phyloP scores from a whole-genome alignment of 2,329 filamentous ascomycete species.

The Phyllachora maydis region DNA sequence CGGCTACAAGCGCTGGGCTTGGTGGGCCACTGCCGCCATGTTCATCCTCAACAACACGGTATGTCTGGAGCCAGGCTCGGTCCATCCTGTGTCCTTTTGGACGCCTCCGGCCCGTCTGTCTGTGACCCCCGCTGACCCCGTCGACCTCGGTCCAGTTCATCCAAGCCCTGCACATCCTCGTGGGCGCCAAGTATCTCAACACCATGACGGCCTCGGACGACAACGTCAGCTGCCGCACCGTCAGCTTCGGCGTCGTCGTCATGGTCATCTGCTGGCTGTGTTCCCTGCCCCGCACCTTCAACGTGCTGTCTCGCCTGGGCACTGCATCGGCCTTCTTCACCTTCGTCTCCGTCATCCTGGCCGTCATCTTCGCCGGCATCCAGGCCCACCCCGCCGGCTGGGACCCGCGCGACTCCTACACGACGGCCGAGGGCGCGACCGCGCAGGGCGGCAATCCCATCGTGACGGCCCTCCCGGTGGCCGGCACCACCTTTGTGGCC shows the following conservation, averaged over 20 bases:
- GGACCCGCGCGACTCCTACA: slow-evolving; percentile 21
- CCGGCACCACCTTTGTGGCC: slow-evolving; percentile 57
- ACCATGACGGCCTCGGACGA: slow-evolving; percentile 56
- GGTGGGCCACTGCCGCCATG: slow-evolving; percentile 57
- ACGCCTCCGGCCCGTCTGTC: background rate
- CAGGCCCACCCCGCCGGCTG: slow-evolving; percentile 55
- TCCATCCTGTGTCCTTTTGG: too few species aligned
- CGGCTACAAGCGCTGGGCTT: slow-evolving; percentile 58
- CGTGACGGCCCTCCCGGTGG: slow-evolving; percentile 45
- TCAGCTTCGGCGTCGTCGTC: slow-evolving; percentile 58
- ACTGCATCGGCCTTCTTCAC: slow-evolving; percentile 71
- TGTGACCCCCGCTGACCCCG: background rate
- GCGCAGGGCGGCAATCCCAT: slow-evolving; percentile 35
- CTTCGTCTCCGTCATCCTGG: slow-evolving; percentile 71
- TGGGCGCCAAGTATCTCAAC: slow-evolving; percentile 74
- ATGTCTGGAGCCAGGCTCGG: too few species aligned
- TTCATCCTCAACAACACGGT: slow-evolving; percentile 79
- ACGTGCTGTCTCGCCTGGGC: slow-evolving; percentile 57
- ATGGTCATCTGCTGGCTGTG: slow-evolving; percentile 56
- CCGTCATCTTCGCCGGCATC: slow-evolving; percentile 62
- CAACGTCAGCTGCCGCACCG: slow-evolving; percentile 49
- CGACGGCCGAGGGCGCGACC: slow-evolving; percentile 8
- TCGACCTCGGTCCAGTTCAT: slow-evolving; percentile 47
- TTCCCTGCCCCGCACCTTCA: slow-evolving; percentile 74
- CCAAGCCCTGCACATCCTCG: slow-evolving; percentile 62